Conservation (phyloP, 495 filamentous ascomycete species). For the Aspergillus sclerotiicarbonarius region DNA sequence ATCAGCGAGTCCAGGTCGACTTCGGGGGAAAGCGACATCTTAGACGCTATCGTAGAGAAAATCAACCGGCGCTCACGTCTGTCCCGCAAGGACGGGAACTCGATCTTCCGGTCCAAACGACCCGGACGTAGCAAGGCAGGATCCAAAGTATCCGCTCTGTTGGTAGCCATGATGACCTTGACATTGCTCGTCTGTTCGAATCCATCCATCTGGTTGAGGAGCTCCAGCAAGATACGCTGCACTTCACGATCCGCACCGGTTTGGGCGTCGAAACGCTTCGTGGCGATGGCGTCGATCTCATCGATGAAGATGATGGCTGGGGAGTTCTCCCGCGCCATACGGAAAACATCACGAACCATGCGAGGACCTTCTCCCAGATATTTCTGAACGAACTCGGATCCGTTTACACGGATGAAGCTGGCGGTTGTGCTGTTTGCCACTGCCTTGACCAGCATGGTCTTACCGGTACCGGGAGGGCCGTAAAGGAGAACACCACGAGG, state of each 20-base stretch:
- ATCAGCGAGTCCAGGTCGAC: constrained; percentile 95
- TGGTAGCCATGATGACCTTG: constrained; percentile 99
- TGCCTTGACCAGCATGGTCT: constrained; percentile 98
- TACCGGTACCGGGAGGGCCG: constrained; percentile 94
- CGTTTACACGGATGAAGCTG: constrained; percentile 96
- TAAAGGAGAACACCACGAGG: constrained; percentile 95
- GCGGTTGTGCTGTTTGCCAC: constrained; percentile 98
- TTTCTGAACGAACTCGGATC: constrained; percentile 98
- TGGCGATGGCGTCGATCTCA: constrained; percentile 98
- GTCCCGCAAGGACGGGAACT: constrained; percentile 90
- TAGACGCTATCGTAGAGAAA: constrained; percentile 90
- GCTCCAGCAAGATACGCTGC: constrained; percentile 93
- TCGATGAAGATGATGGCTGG: constrained; percentile 99
- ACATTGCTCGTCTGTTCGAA: constrained; percentile 98
- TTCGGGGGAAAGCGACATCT: constrained; percentile 95
- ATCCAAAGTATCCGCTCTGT: constrained; percentile 94
- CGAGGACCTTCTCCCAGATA: constrained; percentile 96
- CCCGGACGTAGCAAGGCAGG: constrained; percentile 91
- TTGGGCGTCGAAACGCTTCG: constrained; percentile 98
- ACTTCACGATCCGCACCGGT: constrained; percentile 97
- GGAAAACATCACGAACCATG: constrained; percentile 98
- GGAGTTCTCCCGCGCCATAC: constrained; percentile 97
- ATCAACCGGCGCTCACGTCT: constrained; percentile 91
- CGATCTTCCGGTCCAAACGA: constrained; percentile 95
- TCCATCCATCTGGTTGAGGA: constrained; percentile 99